Percentiles rank a stretch among this genome's conserved stretches.
Evolutionary conservation across 2,329 filamentous ascomycete genomes (phyloP).

Genomic region (Lecanicillium sp.): DNA sequence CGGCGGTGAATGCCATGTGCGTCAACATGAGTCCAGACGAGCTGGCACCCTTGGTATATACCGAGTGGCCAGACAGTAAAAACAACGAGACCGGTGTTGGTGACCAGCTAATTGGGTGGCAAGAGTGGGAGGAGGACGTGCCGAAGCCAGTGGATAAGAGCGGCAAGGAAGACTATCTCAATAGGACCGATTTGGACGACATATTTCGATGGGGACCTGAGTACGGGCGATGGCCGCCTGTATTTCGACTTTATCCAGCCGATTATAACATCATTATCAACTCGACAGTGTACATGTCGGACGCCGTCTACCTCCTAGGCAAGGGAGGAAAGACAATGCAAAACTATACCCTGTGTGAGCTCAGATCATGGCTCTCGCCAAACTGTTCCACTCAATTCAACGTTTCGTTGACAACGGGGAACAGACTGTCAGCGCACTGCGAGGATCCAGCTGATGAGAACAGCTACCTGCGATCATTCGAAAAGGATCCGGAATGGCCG

Average conservation of each 20-base stretch:
- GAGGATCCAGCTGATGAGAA: constrained; percentile 45
- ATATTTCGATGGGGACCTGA: constrained; percentile 59
- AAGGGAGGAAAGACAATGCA: constrained; percentile 30
- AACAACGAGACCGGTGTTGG: constrained; percentile 24
- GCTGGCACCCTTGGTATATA: constrained; percentile 57
- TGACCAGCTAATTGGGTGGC: constrained; percentile 23
- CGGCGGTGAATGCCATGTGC: constrained; percentile 65
- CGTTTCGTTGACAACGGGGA: constrained; percentile 49
- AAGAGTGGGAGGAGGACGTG: constrained; percentile 31
- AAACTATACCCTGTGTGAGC: constrained; percentile 60
- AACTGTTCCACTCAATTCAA: constrained; percentile 59
- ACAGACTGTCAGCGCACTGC: constrained; percentile 53
- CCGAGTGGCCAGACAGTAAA: constrained; percentile 43
- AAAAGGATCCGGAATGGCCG: constrained; percentile 20
- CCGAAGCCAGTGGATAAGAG: constrained; percentile 20
- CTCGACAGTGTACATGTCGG: constrained; percentile 28
- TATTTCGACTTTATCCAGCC: constrained; percentile 46
- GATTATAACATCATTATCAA: constrained; percentile 62
- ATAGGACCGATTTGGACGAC: constrained; percentile 56
- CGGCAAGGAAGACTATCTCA: constrained; percentile 32
- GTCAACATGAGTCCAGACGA: constrained; percentile 55
- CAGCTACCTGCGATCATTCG: constrained; percentile 42
- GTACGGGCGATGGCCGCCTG: constrained; percentile 42
- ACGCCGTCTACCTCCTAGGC: constrained; percentile 60
- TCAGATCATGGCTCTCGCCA: constrained; percentile 56